Base-by-base conservation (phyloP, 768 basidiomycete species). In the Collybiopsis luxurians region DNA sequence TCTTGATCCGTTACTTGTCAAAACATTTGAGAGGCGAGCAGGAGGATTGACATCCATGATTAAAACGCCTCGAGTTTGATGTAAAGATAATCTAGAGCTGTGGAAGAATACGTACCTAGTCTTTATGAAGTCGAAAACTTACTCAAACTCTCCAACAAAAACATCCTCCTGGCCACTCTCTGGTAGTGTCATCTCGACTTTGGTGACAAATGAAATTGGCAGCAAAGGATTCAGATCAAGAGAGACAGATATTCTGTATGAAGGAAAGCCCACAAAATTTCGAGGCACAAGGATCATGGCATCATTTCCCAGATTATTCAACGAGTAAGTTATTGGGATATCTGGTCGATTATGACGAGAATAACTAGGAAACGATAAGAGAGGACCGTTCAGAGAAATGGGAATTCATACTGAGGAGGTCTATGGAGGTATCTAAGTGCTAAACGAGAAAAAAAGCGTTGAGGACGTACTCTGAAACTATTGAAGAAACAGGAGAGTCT, bases 141-240 rank as follows among this genome's bases (percentile, higher is more conserved):
- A 75, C 72, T 73, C 70, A 34, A 70, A 78, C 59, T 71, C 67
- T 57, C 77, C 77, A 43, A 75, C 71, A 55, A 69, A 50, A 5
- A 63, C 57, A 21, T 74, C 75, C 1, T 69, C 70, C 11, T 66
- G 63, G 5, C 66, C 69, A 38, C 68, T 63, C 15, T 65, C 62
- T 12, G 56, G 56, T 17, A 60, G 65, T 9, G 65, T 63, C 6
- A 73, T 63, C 38, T 65, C 62, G 2, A 81, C 66, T 17, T 68
- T 68, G 1, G 79, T 81, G 13, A 74, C 62, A 56, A 76, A 77
- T 1, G 75, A 77, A 2, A 80, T 61, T 10, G 78, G 79, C 1
- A 75, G 66, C 50, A 80, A 77, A 2, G 79, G 79, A 56, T 76
- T 75, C 17, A 80, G 68, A 56, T 79, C 75, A 28, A 81, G 67